These are phyloP conservation scores for Penicillium griseofulvum DNA, from an alignment of 2,329 filamentous ascomycete species.

Conservation along the genomic window DNA sequence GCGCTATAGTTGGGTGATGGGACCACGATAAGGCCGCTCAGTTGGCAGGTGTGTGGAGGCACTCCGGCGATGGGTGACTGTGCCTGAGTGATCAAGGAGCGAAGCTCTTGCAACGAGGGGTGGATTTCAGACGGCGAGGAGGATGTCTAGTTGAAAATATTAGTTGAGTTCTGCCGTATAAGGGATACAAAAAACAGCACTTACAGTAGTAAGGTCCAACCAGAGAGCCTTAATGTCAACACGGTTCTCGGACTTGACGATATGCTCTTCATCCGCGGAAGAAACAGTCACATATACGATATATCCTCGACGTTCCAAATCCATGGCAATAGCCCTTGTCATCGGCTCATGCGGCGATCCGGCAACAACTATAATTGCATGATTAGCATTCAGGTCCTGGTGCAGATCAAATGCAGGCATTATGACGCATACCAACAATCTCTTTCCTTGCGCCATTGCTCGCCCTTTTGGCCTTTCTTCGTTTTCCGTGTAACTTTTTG, in stretches of 20 bases:
- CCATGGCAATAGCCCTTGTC: conserved; percentile 76
- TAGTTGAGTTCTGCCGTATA: neutral
- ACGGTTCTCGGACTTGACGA: conserved; percentile 72
- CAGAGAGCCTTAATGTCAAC: conserved; percentile 78
- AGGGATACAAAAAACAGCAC: conserved; percentile 2
- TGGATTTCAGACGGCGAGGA: conserved; percentile 56
- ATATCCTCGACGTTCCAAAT: conserved; percentile 87
- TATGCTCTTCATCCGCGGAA: conserved; percentile 77
- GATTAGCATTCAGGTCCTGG: conserved; percentile 13
- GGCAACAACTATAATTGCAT: conserved; percentile 64
- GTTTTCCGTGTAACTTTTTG: conserved; percentile 58
- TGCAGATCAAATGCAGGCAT: conserved; percentile 8
- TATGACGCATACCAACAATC: conserved; percentile 58
- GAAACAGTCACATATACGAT: conserved; percentile 89
- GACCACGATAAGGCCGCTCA: conserved; percentile 79
- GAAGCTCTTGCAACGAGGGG: conserved; percentile 69
- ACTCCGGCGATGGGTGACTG: conserved; percentile 75
- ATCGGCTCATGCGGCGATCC: conserved; percentile 83
- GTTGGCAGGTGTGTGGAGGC: conserved; percentile 69
- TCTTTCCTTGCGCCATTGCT: conserved; percentile 82
- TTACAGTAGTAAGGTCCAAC: conserved; percentile 67
- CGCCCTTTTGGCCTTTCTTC: conserved; percentile 74
- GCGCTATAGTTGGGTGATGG: conserved; percentile 75
- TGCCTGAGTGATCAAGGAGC: conserved; percentile 68
- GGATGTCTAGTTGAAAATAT: conserved; percentile 50